Conservation (phyloP, 768 basidiomycete genomes). For the Lentinula boryana region DNA sequence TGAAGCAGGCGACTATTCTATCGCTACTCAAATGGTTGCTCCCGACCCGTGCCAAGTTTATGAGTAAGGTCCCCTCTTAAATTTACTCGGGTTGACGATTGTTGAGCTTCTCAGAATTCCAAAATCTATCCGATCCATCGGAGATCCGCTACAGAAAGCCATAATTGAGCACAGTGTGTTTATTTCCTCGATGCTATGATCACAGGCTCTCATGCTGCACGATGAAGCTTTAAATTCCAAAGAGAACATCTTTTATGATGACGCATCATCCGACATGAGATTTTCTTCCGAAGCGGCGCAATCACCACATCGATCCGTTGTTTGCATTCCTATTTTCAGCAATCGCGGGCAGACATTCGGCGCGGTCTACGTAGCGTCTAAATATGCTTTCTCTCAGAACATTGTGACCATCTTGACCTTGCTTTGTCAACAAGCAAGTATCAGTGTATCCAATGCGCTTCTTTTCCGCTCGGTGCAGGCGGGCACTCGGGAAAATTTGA, state of each 20-base stretch:
- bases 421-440: slow-evolving; percentile 69
- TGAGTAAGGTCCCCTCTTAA: slow-evolving; percentile 35
- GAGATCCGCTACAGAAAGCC: slow-evolving; percentile 59
- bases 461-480: slow-evolving; percentile 70
- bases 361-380: slow-evolving; percentile 61
- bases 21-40: slow-evolving; percentile 59
- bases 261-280: slow-evolving; percentile 58
- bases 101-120: slow-evolving; percentile 35
- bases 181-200: not conserved
- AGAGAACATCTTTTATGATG: slow-evolving; percentile 52
- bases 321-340: slow-evolving; percentile 69
- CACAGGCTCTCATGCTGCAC: not conserved
- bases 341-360: slow-evolving; percentile 75
- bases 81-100: not conserved
- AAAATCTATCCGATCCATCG: slow-evolving; percentile 49
- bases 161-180: slow-evolving; percentile 60
- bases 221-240: slow-evolving; percentile 58
- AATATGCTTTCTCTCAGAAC: slow-evolving; percentile 57
- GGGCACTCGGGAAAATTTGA: slow-evolving; percentile 67
- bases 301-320: slow-evolving; percentile 51
- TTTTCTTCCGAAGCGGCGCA: slow-evolving; percentile 66
- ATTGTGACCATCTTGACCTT: slow-evolving; percentile 57
- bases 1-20: slow-evolving; percentile 65
- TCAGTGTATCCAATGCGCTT: slow-evolving; percentile 70
- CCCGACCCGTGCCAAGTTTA: slow-evolving; percentile 61